Evolutionary conservation across 306 rosid species (phyloP).

Genomic region (Abrus precatorius): DNA sequence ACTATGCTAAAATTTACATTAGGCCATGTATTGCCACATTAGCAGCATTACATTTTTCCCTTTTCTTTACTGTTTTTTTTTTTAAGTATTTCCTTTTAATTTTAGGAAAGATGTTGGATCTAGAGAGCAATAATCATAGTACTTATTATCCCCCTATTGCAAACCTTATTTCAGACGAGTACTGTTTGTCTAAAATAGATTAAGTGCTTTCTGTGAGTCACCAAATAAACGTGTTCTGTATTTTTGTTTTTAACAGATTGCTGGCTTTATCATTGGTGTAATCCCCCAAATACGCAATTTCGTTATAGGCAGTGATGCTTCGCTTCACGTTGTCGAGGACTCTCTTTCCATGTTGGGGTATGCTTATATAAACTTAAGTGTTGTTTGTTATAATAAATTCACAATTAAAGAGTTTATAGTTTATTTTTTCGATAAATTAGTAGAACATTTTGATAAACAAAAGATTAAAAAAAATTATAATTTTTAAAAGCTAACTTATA

Average conservation of each 20-base stretch:
- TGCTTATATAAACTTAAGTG: not conserved
- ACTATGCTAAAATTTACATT: not conserved
- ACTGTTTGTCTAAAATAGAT: constrained; percentile 4
- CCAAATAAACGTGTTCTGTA: not conserved
- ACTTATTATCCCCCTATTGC: not conserved
- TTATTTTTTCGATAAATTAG: no score
- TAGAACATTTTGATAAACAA: no score
- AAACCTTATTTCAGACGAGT: not conserved
- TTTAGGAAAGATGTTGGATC: not conserved
- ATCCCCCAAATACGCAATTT: constrained; percentile 62
- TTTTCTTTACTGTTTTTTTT: not conserved
- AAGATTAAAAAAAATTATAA: no score
- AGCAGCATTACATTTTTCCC: not conserved
- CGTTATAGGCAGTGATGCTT: constrained; percentile 69
- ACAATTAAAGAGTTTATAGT: no score
- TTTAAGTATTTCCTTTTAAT: not conserved
- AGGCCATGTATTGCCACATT: not conserved
- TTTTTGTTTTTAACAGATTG: constrained; percentile 51
- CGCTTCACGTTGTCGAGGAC: constrained; percentile 75
- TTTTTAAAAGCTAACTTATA: no score
- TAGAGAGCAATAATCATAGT: not conserved
- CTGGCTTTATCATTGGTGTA: constrained; percentile 73
- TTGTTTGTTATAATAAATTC: no score
- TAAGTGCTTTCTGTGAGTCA: not conserved
- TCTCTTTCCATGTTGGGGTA: constrained; percentile 80